These are phyloP conservation scores for Passalora sequoiae DNA, from an alignment of 2,329 filamentous ascomycete species.

Conservation along the genomic window DNA sequence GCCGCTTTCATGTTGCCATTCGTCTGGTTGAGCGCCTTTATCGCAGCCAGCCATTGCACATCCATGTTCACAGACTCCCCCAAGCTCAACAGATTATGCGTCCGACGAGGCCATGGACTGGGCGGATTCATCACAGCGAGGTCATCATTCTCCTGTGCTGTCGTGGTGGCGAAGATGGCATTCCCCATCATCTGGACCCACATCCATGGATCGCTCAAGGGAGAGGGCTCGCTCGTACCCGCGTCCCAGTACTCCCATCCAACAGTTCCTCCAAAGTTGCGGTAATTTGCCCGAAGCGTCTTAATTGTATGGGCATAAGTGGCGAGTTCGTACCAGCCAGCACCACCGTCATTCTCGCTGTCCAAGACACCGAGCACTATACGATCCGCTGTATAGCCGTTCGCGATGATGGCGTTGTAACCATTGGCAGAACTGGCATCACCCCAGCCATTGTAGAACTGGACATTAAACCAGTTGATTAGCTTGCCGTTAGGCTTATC, in stretches of 20 bases:
- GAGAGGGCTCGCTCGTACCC: conserved; percentile 13
- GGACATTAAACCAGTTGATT: conserved; percentile 30
- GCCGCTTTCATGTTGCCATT: conserved; percentile 18
- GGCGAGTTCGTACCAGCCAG: conserved; percentile 22
- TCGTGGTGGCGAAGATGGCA: conserved; percentile 9
- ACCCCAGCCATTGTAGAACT: conserved; percentile 32
- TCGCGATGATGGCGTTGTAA: conserved; percentile 26
- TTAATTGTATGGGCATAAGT: conserved; percentile 20
- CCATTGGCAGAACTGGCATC: conserved; percentile 22
- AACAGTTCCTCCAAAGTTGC: conserved; percentile 24
- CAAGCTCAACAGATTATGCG: conserved; percentile 13
- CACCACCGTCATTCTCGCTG: conserved; percentile 25
- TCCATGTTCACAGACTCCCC: conserved; percentile 6
- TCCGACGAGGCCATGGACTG: conserved; percentile 20
- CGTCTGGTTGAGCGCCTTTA: conserved; percentile 25
- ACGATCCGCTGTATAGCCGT: conserved; percentile 21
- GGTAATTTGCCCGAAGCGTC: conserved; percentile 21
- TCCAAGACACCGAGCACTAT: conserved; percentile 28
- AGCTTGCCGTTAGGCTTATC: conserved; percentile 26
- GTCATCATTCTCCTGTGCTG: conserved; percentile 1
- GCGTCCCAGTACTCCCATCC: conserved; percentile 32
- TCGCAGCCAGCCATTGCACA: conserved; percentile 13
- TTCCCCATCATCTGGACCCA: conserved; percentile 21
- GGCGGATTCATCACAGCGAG: conserved; percentile 1
- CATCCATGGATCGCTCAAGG: conserved; percentile 16